A percentile compares a stretch with the other conserved stretches of the same genome.
Conservation (phyloP, 192 early-diverging fungal species). For the Dispira simplex region DNA sequence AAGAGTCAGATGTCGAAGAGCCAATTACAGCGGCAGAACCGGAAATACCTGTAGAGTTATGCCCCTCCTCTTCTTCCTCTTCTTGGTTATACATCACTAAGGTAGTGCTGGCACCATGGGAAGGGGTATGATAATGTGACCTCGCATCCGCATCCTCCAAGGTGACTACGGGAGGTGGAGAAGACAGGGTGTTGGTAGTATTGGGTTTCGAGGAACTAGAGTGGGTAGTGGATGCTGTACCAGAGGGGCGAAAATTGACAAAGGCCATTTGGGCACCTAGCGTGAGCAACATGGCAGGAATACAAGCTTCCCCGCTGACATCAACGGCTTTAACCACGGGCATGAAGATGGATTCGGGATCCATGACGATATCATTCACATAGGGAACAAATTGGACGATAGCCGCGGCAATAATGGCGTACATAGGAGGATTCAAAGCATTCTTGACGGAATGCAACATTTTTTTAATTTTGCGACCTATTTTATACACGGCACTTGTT, state of each 20-base stretch:
- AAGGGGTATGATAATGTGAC: not conserved
- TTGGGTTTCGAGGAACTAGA: not conserved
- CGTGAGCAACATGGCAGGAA: slow-evolving; percentile 60
- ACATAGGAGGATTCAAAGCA: slow-evolving; percentile 51
- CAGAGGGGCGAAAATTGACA: not conserved
- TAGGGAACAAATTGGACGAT: slow-evolving; percentile 47
- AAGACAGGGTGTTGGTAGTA: not conserved
- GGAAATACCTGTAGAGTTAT: not conserved
- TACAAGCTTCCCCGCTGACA: slow-evolving; percentile 56
- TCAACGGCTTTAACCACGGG: slow-evolving; percentile 50
- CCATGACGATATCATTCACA: slow-evolving; percentile 42
- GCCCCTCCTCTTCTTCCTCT: not conserved
- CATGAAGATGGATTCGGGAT: slow-evolving; percentile 33
- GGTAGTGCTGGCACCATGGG: not conserved
- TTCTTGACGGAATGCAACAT: slow-evolving; percentile 14
- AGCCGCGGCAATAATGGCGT: slow-evolving; percentile 49
- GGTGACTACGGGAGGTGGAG: no score
- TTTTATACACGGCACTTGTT: not conserved
- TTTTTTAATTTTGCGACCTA: not conserved
- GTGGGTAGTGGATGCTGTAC: no score
- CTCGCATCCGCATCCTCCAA: not conserved
- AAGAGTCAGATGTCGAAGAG: not conserved
- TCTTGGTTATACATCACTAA: not conserved
- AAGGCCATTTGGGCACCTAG: slow-evolving; percentile 48
- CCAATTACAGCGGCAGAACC: not conserved